A percentile compares a stretch with the other conserved stretches of the same genome.
These are phyloP conservation scores for Globisporangium okanoganense DNA, from an alignment of 352 stramenopile species.

Conservation along the genomic window DNA sequence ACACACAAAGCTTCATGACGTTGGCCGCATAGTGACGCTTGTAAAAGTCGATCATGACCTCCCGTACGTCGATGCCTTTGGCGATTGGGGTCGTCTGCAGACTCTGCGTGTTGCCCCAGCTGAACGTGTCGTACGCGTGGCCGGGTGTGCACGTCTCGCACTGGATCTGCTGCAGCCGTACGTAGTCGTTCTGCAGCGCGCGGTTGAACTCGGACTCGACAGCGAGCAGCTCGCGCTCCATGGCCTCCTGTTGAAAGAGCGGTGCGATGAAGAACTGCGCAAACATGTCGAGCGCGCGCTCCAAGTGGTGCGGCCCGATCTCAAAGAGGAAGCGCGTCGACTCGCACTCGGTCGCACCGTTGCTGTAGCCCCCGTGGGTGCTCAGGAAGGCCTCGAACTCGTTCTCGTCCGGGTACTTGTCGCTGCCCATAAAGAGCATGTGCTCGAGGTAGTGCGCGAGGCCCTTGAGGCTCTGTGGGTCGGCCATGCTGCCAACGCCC, in stretches of 20 bases:
- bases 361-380: constrained; percentile 84
- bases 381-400: constrained; percentile 87
- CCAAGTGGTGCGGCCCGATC: constrained; percentile 45
- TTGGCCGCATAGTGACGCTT: constrained; percentile 47
- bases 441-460: constrained; percentile 89
- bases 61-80: constrained; percentile 42
- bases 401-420: constrained; percentile 91
- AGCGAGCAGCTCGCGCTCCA: constrained; percentile 68
- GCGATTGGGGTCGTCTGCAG: constrained; percentile 34
- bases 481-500: constrained; percentile 49
- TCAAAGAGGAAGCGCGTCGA: constrained; percentile 91
- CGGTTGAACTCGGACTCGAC: constrained; percentile 88
- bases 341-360: constrained; percentile 90
- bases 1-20: constrained; percentile 73
- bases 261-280: constrained; percentile 90
- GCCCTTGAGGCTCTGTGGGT: constrained; percentile 53
- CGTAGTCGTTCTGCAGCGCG: constrained; percentile 53
- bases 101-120: constrained; percentile 72
- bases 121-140: constrained; percentile 73
- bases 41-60: constrained; percentile 58
- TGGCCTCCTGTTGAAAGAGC: constrained; percentile 67
- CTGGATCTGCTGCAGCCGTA: constrained; percentile 69
- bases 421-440: constrained; percentile 92
- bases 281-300: constrained; percentile 85
- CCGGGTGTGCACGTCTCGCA: constrained; percentile 40